Base-by-base conservation (phyloP, 2,329 filamentous ascomycete genomes). In the Fusarium veterinarium region DNA sequence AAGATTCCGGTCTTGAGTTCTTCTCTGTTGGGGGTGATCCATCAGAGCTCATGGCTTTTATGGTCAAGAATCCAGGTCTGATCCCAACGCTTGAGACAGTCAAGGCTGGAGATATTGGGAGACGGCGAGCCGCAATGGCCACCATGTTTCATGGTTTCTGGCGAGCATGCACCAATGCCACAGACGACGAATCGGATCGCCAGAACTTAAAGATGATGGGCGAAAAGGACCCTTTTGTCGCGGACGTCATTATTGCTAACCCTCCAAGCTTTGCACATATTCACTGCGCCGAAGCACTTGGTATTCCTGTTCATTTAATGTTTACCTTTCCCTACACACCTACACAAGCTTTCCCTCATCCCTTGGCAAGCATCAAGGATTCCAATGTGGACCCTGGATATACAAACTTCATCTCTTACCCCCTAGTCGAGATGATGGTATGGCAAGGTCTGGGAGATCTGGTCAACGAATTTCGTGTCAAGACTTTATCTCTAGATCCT, bases 391-490 rank as follows among this genome's bases (percentile, higher is more conserved):
- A 95, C 75, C 86, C 88, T 3, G 90, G 89, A 25, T 93, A 93
- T 77, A 90, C 91, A 17, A 96, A 95, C 80, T 94, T 93, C 78
- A 93, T 95, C 79, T 92, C 90, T 4, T 96, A 95, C 78, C 91
- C 92, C 0, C 82, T 95, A 40, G 92, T 95, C 3, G 93, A 95
- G 78, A 92, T 94, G 89, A 93, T 95, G 88, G 92, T 94, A 3
- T 97, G 95, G 95, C 94, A 97, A 80, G 95, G 95, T 0, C 85
- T 95, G 1, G 93, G 93, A 5, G 93, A 95, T 79, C 83, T 95
- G 33, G 88, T 95, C 72, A 95, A 95, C 76, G 85, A 89, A 33
- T 94, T 95, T 74, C 87, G 93, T 51, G 86, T 90, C 9, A 89
- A 91, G 60, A 93, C 90, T 0, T 83, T 95, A 2, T 88, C 88